These are phyloP conservation scores for Cyclocybe aegerita DNA, from an alignment of 768 basidiomycete genomes.

Conservation along the genomic window DNA sequence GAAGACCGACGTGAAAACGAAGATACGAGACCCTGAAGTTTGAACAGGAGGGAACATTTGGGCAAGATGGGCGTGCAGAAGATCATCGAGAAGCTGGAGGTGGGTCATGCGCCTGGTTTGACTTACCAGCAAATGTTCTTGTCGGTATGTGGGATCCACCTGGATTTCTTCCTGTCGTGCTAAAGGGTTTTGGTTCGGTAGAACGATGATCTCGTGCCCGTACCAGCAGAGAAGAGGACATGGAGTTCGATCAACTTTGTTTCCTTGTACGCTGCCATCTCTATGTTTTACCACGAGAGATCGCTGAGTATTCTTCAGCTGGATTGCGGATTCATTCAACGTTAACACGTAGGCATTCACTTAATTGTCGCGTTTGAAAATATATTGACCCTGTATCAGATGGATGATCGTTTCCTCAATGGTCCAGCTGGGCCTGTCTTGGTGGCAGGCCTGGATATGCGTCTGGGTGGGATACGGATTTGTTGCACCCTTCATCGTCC, in stretches of 20 bases:
- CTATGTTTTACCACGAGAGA: neutral
- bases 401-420: conserved; percentile 81
- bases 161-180: neutral
- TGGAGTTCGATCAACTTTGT: conserved; percentile 70
- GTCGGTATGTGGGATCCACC: conserved; percentile 36
- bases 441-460: conserved; percentile 87
- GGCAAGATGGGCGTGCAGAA: neutral
- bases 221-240: conserved; percentile 57
- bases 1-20: neutral
- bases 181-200: conserved; percentile 24
- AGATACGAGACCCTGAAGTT: neutral
- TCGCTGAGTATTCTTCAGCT: conserved; percentile 37
- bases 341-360: conserved; percentile 60
- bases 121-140: conserved; percentile 58
- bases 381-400: conserved; percentile 26
- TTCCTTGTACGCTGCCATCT: conserved; percentile 46
- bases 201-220: conserved; percentile 77
- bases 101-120: conserved; percentile 51
- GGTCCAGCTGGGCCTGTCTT: conserved; percentile 69
- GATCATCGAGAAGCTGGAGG: conserved; percentile 39
- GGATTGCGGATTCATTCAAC: conserved; percentile 82
- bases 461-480: conserved; percentile 65
- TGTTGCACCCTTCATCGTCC: conserved; percentile 68
- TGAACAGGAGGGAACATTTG: neutral
- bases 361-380: neutral